Base-by-base conservation (phyloP, 257 asterid species). In the Nicotiana noctiflora region DNA sequence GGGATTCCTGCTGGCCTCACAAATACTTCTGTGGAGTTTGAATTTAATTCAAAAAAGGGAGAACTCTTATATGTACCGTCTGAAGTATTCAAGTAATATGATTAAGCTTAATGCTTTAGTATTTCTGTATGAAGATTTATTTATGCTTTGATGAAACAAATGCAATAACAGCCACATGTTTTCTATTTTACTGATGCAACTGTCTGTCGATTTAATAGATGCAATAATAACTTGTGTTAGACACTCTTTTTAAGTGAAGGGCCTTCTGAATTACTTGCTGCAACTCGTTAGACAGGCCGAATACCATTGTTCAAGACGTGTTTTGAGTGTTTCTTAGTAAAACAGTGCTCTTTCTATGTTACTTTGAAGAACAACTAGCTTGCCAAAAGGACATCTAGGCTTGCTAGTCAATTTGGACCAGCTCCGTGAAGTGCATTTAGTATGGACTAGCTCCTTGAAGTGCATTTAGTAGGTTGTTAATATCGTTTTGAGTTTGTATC, bases 101-200 rank as follows among this genome's bases (percentile, higher is more conserved):
- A 31, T 83, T 34, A 60, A 66, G 62, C 37, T 51, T 81, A 79
- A 27, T 85, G 79, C 75, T 25, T 80, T 27, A 85, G 80, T 17
- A 14, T 72, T 82, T 80, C 29, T 81, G 81, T 84, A 79, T 79
- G 81, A 75, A 81, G 66, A 46, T 76, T 81, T 77, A 37, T 74
- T 82, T 75, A 60, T 37, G 49, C 80, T 81, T 76, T 81, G 83
- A 18, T 80, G 18, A 40, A 60, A 44, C 21, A 46, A 78, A 51
- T 79, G 80, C 88, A 83, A 86, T 88, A 84, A 86, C 68, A 74
- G 40, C 64, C 32, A 57, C 59, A 56, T 82, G 49, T 63, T 8
- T 60, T 44, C 18, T 27, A 77, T n/a, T 21, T 44, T 37, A 74
- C 23, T 49, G 15, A 1, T 23, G 8, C 61, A 14, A 23, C 21